Evolutionary conservation across 768 basidiomycete species (phyloP), one percentile per base, ranked within the genome.

Genomic region (Mycena galericulata): DNA sequence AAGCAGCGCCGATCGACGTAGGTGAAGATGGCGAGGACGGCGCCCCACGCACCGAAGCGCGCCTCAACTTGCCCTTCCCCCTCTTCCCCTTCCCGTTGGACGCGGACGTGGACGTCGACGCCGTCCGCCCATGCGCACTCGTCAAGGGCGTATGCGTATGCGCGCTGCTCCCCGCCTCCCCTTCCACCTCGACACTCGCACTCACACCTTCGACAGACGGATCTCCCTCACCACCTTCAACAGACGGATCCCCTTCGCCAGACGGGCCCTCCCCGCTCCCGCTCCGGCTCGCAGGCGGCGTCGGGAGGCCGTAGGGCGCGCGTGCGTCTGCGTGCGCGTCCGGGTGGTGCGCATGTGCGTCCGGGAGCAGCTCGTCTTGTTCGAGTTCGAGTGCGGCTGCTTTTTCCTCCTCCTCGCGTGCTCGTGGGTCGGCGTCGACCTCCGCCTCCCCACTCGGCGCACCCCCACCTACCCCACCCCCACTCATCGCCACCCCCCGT

Each of bases 211-310:
- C 29, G 4, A 45, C 5, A 6, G 4, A 30, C 46, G 3, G 1
- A 36, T 11, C 40, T 53, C 18, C 53, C 38, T 24, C 17, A 3
- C 8, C 54, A n/a, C 14, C n/a, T 0, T 5, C 43, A 43, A n/a
- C n/a, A n/a, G n/a, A n/a, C n/a, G n/a, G 27, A 26, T 30, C 51
- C 41, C 40, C 18, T 18, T 36, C 41, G 7, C 27, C 62, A n/a
- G n/a, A n/a, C 50, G 34, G 51, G 15, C 50, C 70, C 62, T 71
- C 70, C 22, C 62, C 66, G 30, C 70, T 71, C 60, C 69, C 69
- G 17, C 50, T 67, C 57, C 69, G 65, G 38, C 69, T 71, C 57
- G 43, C 66, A 1, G 70, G 70, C 58, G 70, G 70, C 40, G 70
- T 71, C 57, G 70, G 70, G 40, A 71, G 40, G 14, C 70, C 70